Percentiles rank a stretch among this genome's conserved stretches.
Conservation (phyloP, 169 alveolate species). For the Pseudocohnilembus persalinus region DNA sequence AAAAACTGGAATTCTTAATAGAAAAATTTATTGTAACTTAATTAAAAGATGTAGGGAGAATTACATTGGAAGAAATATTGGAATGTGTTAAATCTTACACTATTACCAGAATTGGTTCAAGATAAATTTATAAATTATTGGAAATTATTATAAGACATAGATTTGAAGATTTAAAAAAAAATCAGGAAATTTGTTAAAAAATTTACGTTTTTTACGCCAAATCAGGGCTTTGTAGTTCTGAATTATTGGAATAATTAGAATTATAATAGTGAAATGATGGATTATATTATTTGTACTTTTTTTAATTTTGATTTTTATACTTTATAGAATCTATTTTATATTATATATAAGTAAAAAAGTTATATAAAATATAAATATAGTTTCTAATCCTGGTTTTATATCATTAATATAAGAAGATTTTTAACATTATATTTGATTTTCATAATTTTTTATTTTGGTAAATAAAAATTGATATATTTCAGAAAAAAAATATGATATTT, state of each 20-base stretch:
- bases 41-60: conserved; percentile 12
- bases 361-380: too few species aligned
- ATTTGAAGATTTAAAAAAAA: conserved; percentile 9
- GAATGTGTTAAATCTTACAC: conserved; percentile 12
- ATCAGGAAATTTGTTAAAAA: neutral
- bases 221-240: conserved; percentile 4
- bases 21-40: neutral
- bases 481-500: too few species aligned
- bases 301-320: too few species aligned
- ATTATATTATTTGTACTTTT: too few species aligned
- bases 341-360: too few species aligned
- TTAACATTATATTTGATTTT: too few species aligned
- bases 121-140: conserved; percentile 12
- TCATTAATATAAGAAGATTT: too few species aligned
- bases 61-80: conserved; percentile 14
- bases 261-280: neutral
- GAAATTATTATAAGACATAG: conserved; percentile 25
- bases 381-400: too few species aligned
- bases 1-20: neutral
- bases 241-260: neutral
- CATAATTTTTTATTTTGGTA: too few species aligned
- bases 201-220: conserved; percentile 5
- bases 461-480: too few species aligned
- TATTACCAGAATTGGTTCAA: conserved; percentile 8
- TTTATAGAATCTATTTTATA: too few species aligned